Conservation (phyloP, 2,329 filamentous ascomycete species). For the Lecanicillium sp. region DNA sequence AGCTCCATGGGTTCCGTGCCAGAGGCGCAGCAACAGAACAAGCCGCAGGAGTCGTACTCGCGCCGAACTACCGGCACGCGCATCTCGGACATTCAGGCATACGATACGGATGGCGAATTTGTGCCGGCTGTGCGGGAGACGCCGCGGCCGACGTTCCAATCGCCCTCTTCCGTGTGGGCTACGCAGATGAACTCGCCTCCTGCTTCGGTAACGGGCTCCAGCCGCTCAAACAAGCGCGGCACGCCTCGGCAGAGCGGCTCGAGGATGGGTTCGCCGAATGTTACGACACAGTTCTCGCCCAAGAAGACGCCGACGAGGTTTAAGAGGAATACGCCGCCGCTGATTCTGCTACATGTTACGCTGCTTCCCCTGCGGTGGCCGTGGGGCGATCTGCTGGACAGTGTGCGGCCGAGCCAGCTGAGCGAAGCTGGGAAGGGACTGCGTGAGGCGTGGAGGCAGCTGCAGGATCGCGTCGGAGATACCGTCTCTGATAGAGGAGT, state of each 20-base stretch:
- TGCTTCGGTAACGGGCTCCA: slow-evolving; percentile 47
- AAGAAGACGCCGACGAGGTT: slow-evolving; percentile 53
- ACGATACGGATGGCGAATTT: slow-evolving; percentile 37
- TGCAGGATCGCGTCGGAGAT: slow-evolving; percentile 64
- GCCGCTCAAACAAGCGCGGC: slow-evolving; percentile 43
- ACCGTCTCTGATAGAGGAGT: slow-evolving; percentile 68
- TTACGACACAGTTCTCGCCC: slow-evolving; percentile 44
- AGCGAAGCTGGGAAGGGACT: slow-evolving; percentile 40
- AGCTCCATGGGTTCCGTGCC: slow-evolving; percentile 48
- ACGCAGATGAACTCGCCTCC: slow-evolving; percentile 66
- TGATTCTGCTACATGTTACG: slow-evolving; percentile 73
- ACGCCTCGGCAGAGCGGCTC: slow-evolving; percentile 42
- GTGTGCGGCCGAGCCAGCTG: slow-evolving; percentile 29
- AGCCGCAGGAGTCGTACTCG: slow-evolving; percentile 2
- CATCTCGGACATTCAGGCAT: slow-evolving; percentile 45
- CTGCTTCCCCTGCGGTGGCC: slow-evolving; percentile 62
- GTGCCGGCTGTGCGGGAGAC: slow-evolving; percentile 49
- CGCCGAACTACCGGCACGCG: slow-evolving; percentile 25
- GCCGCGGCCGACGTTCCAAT: slow-evolving; percentile 58
- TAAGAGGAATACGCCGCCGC: slow-evolving; percentile 50
- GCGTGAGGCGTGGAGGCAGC: slow-evolving; percentile 56
- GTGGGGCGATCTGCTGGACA: slow-evolving; percentile 51
- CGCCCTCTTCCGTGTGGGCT: slow-evolving; percentile 60
- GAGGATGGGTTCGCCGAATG: slow-evolving; percentile 46
- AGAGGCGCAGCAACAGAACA: slow-evolving; percentile 16